These are phyloP conservation scores for Apiospora malaysiana DNA, from an alignment of 2,329 filamentous ascomycete species.

Conservation along the genomic window DNA sequence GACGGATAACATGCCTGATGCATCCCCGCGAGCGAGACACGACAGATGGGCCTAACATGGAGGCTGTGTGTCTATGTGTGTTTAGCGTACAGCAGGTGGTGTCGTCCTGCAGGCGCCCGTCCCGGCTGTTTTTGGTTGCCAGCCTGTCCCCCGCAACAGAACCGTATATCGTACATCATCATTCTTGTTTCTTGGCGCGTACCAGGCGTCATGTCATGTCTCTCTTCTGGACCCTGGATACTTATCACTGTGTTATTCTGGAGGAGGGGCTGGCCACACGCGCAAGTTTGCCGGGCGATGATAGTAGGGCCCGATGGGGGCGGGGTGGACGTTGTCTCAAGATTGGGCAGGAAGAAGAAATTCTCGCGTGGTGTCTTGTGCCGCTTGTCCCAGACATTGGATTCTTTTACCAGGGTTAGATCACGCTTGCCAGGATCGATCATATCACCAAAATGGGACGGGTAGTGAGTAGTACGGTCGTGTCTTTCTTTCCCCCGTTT, in stretches of 20 bases:
- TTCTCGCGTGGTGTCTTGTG: constrained; percentile 9
- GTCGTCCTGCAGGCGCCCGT: constrained; percentile 3
- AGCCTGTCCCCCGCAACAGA: constrained; percentile 5
- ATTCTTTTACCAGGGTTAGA: not conserved
- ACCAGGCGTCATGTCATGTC: not conserved
- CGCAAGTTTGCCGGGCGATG: not conserved
- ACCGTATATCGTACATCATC: not conserved
- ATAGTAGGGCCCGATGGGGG: not conserved
- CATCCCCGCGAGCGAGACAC: constrained; percentile 14
- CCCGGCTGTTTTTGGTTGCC: constrained; percentile 6
- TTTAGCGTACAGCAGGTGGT: not conserved
- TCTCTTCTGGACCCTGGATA: constrained; percentile 1
- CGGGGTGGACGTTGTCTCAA: not conserved
- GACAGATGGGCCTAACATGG: not conserved
- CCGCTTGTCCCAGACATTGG: constrained; percentile 6
- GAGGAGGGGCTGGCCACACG: not conserved
- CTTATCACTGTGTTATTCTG: not conserved
- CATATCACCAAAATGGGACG: not conserved
- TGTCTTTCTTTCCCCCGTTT: not conserved
- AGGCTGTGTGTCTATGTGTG: no score
- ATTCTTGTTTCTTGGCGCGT: not conserved
- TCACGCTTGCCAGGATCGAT: not conserved
- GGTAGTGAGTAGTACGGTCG: not conserved
- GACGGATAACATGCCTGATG: not conserved
- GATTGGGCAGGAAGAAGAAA: not conserved